These are phyloP conservation scores for Nakazawaea holstii DNA, from an alignment of 805 yeast genomes.

Conservation along the genomic window DNA sequence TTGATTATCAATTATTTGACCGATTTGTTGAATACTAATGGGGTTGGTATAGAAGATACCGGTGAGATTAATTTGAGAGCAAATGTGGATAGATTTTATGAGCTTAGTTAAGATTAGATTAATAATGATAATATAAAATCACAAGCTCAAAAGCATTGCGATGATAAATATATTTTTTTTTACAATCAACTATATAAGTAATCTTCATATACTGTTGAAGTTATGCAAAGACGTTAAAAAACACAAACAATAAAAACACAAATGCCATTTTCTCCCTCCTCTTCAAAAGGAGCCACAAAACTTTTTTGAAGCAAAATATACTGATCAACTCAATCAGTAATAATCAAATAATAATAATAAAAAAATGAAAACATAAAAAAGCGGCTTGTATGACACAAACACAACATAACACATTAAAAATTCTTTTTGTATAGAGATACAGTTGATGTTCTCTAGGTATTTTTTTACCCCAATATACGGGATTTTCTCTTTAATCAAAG, in stretches of 20 bases:
- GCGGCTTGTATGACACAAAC: not conserved
- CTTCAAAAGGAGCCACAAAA: not conserved
- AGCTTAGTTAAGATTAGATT: conserved; percentile 2
- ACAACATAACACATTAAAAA: not conserved
- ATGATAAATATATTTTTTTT: not conserved
- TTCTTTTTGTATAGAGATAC: not conserved
- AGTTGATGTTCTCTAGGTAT: conserved; percentile 8
- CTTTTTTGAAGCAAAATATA: not conserved
- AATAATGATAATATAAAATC: not conserved
- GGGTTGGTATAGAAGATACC: not conserved
- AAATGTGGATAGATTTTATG: conserved; percentile 9
- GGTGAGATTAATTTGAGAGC: conserved; percentile 11
- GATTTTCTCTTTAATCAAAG: conserved; percentile 25
- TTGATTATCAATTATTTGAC: conserved; percentile 8
- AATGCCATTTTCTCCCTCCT: not conserved
- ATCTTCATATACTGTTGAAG: conserved; percentile 11
- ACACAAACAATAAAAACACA: not conserved
- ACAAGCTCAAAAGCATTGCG: not conserved
- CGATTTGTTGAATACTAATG: conserved; percentile 4
- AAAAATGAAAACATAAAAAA: not conserved
- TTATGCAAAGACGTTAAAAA: conserved; percentile 9
- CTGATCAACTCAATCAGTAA: not conserved
- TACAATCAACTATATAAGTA: conserved; percentile 6
- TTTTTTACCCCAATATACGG: not conserved
- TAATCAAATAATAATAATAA: not conserved